phyloP scores from a whole-genome alignment of 1,284 basidiomycete genomes.

The Coniferiporia sulphurascens region DNA sequence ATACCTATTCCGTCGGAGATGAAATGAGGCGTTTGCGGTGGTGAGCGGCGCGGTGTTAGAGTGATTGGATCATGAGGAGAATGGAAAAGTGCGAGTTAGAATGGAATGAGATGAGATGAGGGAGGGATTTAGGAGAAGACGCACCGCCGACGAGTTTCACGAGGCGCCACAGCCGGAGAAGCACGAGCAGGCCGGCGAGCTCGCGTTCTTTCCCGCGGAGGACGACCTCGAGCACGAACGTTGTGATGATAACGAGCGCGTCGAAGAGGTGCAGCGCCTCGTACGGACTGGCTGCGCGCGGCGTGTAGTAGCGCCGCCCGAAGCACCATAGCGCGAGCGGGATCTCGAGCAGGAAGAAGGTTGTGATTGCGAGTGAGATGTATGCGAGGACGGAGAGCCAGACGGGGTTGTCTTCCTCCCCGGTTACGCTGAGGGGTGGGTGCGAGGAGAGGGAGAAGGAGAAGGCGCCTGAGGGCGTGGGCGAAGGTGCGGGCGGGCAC shows the following conservation, averaged over 20 bases:
- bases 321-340: slow-evolving; percentile 62
- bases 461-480: background rate
- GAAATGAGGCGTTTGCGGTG: background rate
- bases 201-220: slow-evolving; percentile 65
- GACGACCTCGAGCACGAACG: slow-evolving; percentile 65
- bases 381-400: slow-evolving; percentile 62
- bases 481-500: slow-evolving; percentile 31
- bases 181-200: slow-evolving; percentile 61
- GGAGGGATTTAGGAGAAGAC: slow-evolving; percentile 16
- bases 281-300: slow-evolving; percentile 34
- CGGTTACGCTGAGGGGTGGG: background rate
- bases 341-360: slow-evolving; percentile 72
- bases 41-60: background rate
- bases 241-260: slow-evolving; percentile 60
- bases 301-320: slow-evolving; percentile 54
- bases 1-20: slow-evolving; percentile 41
- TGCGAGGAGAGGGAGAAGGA: background rate
- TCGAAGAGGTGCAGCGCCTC: slow-evolving; percentile 68
- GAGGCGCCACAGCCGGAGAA: slow-evolving; percentile 73
- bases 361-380: slow-evolving; percentile 63
- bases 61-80: background rate
- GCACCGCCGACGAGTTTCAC: slow-evolving; percentile 74
- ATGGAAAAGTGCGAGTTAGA: background rate
- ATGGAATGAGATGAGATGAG: background rate
- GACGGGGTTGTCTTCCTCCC: slow-evolving; percentile 35